phyloP scores from a whole-genome alignment of 345 rosid species.

The Arabidopsis suecica region DNA sequence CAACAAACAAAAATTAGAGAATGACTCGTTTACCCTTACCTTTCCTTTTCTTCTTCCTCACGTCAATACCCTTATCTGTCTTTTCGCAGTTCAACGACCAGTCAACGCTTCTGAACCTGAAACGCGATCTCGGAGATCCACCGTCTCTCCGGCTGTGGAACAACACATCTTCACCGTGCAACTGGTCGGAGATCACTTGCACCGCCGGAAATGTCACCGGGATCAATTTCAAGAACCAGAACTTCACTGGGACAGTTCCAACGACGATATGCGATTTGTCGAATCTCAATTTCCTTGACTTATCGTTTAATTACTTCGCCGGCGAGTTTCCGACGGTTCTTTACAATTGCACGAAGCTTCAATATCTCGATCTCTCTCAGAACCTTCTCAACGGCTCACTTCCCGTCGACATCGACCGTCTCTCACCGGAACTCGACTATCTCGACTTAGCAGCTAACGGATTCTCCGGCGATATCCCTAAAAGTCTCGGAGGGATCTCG shows the following conservation, averaged over 20 bases:
- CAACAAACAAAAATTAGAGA: not conserved
- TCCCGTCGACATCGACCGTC: constrained; percentile 63
- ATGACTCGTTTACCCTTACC: constrained; percentile 50
- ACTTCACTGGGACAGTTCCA: constrained; percentile 60
- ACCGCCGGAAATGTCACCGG: constrained; percentile 50
- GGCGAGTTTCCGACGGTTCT: constrained; percentile 66
- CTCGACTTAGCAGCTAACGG: constrained; percentile 61
- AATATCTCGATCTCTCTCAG: constrained; percentile 60
- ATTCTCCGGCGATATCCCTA: constrained; percentile 79
- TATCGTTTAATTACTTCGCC: constrained; percentile 57
- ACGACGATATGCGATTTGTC: constrained; percentile 66
- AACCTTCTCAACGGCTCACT: constrained; percentile 70
- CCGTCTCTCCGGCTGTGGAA: constrained; percentile 63
- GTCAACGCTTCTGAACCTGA: constrained; percentile 59
- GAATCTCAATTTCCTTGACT: constrained; percentile 52
- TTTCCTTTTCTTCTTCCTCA: constrained; percentile 39
- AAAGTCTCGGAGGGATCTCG: constrained; percentile 52
- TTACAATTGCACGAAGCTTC: constrained; percentile 68
- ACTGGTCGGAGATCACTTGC: constrained; percentile 67
- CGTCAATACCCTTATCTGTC: constrained; percentile 48
- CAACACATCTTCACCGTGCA: constrained; percentile 63
- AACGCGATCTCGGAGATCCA: constrained; percentile 65
- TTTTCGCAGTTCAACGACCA: constrained; percentile 59
- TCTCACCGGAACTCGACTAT: constrained; percentile 51
- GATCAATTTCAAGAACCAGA: constrained; percentile 42